phyloP scores from a whole-genome alignment of 352 stramenopile genomes.

The Globisporangium cylindrosporum region DNA sequence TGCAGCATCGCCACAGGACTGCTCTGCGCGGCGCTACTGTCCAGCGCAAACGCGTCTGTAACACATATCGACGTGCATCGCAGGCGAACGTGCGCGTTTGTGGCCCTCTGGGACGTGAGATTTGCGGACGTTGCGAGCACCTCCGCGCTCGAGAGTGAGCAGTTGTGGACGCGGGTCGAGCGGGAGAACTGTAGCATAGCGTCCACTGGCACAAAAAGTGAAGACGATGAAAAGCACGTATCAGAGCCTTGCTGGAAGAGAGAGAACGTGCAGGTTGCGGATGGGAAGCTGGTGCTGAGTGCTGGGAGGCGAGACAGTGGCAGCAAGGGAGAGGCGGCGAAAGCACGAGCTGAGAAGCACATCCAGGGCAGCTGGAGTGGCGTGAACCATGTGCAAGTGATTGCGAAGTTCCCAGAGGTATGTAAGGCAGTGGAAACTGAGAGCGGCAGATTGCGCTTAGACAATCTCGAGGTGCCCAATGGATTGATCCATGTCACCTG shows the following conservation, averaged over 20 bases:
- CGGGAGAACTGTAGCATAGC: slow-evolving; percentile 13
- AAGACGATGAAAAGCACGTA: neutral
- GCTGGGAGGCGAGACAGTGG: neutral
- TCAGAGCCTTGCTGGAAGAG: slow-evolving; percentile 19
- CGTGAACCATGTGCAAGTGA: slow-evolving; percentile 12
- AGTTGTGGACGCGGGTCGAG: slow-evolving; percentile 17
- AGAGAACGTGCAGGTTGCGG: slow-evolving; percentile 16
- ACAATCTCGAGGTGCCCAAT: neutral
- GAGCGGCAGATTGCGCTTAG: neutral
- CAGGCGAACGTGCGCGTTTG: slow-evolving; percentile 27
- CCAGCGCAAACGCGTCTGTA: neutral
- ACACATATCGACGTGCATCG: slow-evolving; percentile 26
- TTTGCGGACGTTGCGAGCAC: slow-evolving; percentile 16
- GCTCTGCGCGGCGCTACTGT: neutral
- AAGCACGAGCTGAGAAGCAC: slow-evolving; percentile 5
- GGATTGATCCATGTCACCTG: neutral
- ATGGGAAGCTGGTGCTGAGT: slow-evolving; percentile 9
- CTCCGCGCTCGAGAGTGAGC: slow-evolving; percentile 19
- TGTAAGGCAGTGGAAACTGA: neutral
- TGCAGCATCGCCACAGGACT: neutral
- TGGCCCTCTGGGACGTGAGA: slow-evolving; percentile 30
- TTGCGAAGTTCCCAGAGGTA: slow-evolving; percentile 13
- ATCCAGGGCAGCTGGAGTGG: slow-evolving; percentile 6
- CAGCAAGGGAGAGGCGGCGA: slow-evolving; percentile 2
- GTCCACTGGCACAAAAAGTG: neutral